Evolutionary conservation across 2,329 filamentous ascomycete species (phyloP), one percentile per base, ranked within the genome.

Genomic region (Exophiala sp.): DNA sequence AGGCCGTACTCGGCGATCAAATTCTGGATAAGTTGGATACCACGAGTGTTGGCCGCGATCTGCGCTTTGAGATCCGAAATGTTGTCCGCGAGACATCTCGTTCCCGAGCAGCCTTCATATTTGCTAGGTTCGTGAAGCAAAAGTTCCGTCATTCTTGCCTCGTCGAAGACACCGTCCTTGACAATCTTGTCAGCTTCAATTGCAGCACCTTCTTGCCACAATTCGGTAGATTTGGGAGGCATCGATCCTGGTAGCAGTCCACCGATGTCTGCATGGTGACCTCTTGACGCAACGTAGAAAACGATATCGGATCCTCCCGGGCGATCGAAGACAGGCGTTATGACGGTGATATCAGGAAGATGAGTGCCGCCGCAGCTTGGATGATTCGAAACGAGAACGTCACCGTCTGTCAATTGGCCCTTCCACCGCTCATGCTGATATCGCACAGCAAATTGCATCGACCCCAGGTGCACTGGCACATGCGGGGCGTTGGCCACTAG

Each of bases 351-450:
- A 63, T 91, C 88, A 0, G 87, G 88, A 18, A 91, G 71, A 74
- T 91, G 88, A 0, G 88, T 91, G 20, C 88, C 88, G n/a, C 88
- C 88, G 63, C 83, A 89, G 65, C 87, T 85, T 0, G 88, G 88
- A 64, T 91, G 88, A 62, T 92, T 92, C 0, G 86, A 85, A 6
- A 90, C 85, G 42, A 92, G 78, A 0, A 91, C 87, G 66, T 92
- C 88, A 20, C 88, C 88, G 44, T 79, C 83, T 61, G 87, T 85
- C 29, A 91, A 73, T 61, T 84, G 87, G 12, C 85, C 86, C 61
- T 81, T 78, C 86, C 87, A 91, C 36, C 89, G 85, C 62, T 87
- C 80, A 4, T 88, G 86, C 71, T 92, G 88, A 44, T 87, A 87
- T 55, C 82, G 78, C 1, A 92, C 87, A 46, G 88, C 91, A 8